Base-by-base conservation (phyloP, 768 basidiomycete species). In the Royoungia palumana region DNA sequence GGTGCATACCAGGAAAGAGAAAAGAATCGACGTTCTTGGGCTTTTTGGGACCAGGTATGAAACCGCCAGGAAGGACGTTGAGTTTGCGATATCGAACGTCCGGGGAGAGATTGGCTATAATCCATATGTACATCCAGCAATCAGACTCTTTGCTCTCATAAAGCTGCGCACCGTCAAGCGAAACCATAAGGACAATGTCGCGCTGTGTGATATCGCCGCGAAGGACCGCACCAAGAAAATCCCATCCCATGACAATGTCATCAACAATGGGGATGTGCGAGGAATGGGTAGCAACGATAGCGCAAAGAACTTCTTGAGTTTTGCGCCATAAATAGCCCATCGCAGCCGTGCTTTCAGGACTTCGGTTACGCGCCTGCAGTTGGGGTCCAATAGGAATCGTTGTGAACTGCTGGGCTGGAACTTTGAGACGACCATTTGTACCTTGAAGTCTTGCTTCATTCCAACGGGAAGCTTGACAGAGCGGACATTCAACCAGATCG, bases 321-420 rank as follows among this genome's bases (percentile, higher is more conserved):
- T 42, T n/a, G 36, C 49, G 7, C n/a, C 48, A 40, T 2, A 66
- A 56, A 46, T 75, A 72, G 0, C 35, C 21, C 59, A 74, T 61
- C 0, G 55, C 47, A 1, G 41, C 21, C 0, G 74, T 64, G 13
- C 62, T 50, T 2, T 54, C 47, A 0, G 35, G 47, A 13, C 47
- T 58, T 0, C 64, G 49, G 14, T 68, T 59, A 2, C 71, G 53
- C 0, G 75, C 72, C 42, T 78, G 75, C 0, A 78, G 46, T 41
- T 75, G 74, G 1, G 73, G 75, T 4, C 74, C 73, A 14, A 76
- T 36, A 0, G 65, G 73, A 20, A 77, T 67, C 0, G 74, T 77
- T 6, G 46, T 47, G 25, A 70, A 70, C 13, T 69, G 58, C 14
- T 70, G 57, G 1, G 62, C 58, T 0, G 74, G 57, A 2, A 69